These are phyloP conservation scores for Porogramme epimiltina DNA, from an alignment of 1,284 basidiomycete genomes.

Conservation along the genomic window DNA sequence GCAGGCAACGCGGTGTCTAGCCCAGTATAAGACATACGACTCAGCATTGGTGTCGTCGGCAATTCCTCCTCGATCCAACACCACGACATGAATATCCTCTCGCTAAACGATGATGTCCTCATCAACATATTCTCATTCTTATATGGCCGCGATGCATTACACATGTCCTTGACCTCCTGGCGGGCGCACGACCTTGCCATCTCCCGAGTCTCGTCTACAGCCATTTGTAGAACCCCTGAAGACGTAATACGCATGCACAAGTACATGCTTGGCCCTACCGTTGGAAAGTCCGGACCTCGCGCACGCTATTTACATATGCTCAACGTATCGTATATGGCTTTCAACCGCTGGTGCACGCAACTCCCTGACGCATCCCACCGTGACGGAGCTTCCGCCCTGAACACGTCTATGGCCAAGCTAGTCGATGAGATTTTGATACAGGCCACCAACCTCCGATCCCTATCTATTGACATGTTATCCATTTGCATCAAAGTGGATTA, in stretches of 20 bases:
- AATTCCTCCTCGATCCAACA: no score
- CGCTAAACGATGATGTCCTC: slow-evolving; percentile 12
- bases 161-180: slow-evolving; percentile 8
- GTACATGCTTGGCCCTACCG: background rate
- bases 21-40: no score
- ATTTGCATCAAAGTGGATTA: slow-evolving; percentile 1
- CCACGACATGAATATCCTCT: slow-evolving; percentile 6
- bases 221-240: background rate
- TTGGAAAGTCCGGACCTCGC: background rate
- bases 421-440: no score
- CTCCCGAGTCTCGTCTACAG: slow-evolving; percentile 2
- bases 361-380: no score
- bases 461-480: no score
- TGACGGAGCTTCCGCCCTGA: no score
- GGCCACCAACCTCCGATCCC: no score
- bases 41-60: no score
- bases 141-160: slow-evolving; percentile 5
- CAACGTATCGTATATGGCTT: background rate
- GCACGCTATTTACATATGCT: background rate
- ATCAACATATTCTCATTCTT: slow-evolving; percentile 6
- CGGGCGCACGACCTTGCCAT: slow-evolving; percentile 4
- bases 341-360: background rate
- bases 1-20: no score
- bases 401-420: no score
- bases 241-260: background rate